Conservation (phyloP, 2,329 filamentous ascomycete species). For the Cordyceps fumosorosea region DNA sequence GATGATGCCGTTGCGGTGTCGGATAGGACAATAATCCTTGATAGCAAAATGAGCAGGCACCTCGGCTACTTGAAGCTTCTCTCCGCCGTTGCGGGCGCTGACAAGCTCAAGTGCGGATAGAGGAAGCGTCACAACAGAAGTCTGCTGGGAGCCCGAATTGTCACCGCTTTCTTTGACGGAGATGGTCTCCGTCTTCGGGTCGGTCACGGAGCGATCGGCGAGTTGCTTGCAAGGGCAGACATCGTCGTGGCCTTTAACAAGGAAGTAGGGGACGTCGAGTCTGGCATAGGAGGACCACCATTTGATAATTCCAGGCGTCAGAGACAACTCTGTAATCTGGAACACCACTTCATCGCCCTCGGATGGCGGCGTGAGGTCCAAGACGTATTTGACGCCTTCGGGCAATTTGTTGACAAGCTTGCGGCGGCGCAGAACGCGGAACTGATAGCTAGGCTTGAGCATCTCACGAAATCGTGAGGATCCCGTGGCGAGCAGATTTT, state of each 20-base stretch:
- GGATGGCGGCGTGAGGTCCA: slow-evolving; percentile 56
- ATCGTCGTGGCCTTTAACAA: slow-evolving; percentile 37
- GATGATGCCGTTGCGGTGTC: slow-evolving; percentile 58
- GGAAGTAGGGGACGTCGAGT: slow-evolving; percentile 24
- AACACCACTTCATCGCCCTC: slow-evolving; percentile 59
- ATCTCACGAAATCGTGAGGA: slow-evolving; percentile 42
- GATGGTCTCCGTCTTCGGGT: background rate
- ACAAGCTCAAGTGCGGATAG: background rate
- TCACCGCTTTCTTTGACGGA: background rate
- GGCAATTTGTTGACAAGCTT: slow-evolving; percentile 29
- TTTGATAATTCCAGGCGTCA: slow-evolving; percentile 46
- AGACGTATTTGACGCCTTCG: slow-evolving; percentile 46
- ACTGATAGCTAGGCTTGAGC: slow-evolving; percentile 36
- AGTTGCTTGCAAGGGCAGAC: slow-evolving; percentile 26
- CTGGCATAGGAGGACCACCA: slow-evolving; percentile 42
- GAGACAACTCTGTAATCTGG: slow-evolving; percentile 50
- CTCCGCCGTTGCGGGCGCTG: background rate
- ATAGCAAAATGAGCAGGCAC: slow-evolving; percentile 30
- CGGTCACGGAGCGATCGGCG: background rate
- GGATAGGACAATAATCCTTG: slow-evolving; percentile 56
- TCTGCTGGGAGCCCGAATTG: background rate
- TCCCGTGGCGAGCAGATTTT: slow-evolving; percentile 38
- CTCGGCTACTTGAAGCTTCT: background rate
- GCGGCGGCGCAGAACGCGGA: slow-evolving; percentile 31
- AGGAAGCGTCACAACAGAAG: background rate